phyloP scores from a whole-genome alignment of 306 rosid species.

The Gastrolobium bilobum region DNA sequence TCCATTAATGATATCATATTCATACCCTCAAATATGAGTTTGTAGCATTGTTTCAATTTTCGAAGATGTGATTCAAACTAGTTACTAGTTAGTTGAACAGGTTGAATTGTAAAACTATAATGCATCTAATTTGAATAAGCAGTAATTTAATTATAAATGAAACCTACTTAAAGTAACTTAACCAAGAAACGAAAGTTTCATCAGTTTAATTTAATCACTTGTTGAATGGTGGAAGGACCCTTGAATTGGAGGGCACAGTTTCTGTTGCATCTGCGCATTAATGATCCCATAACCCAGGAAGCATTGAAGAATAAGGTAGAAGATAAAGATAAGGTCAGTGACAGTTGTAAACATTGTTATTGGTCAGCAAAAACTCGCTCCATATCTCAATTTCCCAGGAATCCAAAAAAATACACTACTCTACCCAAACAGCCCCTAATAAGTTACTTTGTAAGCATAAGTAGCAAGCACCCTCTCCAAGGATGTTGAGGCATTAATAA shows the following conservation, averaged over 20 bases:
- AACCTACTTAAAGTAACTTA: background rate
- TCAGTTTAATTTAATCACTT: no score
- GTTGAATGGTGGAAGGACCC: no score
- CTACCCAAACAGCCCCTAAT: no score
- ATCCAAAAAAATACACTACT: no score
- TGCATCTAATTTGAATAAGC: no score
- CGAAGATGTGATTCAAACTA: no score
- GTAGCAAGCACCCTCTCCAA: slow-evolving; percentile 51
- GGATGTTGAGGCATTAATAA: slow-evolving; percentile 46
- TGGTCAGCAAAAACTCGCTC: slow-evolving; percentile 46
- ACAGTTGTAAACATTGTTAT: slow-evolving; percentile 28
- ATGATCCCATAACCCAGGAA: slow-evolving; percentile 50
- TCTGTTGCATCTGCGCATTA: slow-evolving; percentile 19
- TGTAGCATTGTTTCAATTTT: no score
- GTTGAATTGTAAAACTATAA: no score
- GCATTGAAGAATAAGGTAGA: slow-evolving; percentile 42
- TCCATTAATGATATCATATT: background rate
- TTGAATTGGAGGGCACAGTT: no score
- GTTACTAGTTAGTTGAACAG: no score
- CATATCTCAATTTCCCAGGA: slow-evolving; percentile 56
- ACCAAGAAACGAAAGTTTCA: no score
- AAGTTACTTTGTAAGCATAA: slow-evolving; percentile 30
- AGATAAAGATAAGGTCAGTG: slow-evolving; percentile 13
- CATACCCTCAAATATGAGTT: no score
- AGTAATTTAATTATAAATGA: background rate